These are phyloP conservation scores for Leccinum boreale DNA, from an alignment of 768 basidiomycete genomes.

Conservation along the genomic window DNA sequence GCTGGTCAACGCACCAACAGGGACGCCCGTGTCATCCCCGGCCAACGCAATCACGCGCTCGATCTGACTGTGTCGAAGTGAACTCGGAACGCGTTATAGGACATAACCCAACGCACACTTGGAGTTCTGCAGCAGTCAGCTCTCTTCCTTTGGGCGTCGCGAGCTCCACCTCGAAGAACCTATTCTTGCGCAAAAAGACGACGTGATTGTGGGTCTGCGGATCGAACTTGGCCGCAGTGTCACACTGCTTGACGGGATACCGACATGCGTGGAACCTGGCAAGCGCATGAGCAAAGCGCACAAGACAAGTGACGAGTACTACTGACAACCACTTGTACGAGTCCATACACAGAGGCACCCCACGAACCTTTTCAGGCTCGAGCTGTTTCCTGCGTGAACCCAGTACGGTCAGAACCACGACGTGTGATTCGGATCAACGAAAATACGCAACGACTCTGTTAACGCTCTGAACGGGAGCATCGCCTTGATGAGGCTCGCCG, in stretches of 20 bases:
- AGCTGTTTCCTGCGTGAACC: slow-evolving; percentile 55
- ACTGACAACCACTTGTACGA: slow-evolving; percentile 85
- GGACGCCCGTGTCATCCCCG: slow-evolving; percentile 42
- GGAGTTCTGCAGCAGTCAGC: slow-evolving; percentile 77
- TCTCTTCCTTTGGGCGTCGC: slow-evolving; percentile 60
- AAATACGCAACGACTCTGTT: slow-evolving; percentile 60
- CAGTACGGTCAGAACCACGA: background rate
- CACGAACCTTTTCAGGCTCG: slow-evolving; percentile 83
- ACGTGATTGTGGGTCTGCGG: slow-evolving; percentile 77
- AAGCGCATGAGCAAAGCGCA: background rate
- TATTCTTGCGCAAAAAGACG: slow-evolving; percentile 87
- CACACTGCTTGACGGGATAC: slow-evolving; percentile 78
- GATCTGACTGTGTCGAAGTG: slow-evolving; percentile 49
- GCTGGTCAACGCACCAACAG: slow-evolving; percentile 81
- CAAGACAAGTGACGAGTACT: background rate
- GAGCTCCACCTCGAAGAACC: slow-evolving; percentile 82
- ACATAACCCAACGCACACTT: slow-evolving; percentile 44
- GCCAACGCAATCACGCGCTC: slow-evolving; percentile 64
- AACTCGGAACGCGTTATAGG: background rate
- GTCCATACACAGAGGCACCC: slow-evolving; percentile 79
- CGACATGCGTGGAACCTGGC: slow-evolving; percentile 88
- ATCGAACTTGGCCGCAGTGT: slow-evolving; percentile 82
- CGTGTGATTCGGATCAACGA: background rate
- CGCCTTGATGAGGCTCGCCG: slow-evolving; percentile 81
- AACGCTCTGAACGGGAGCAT: slow-evolving; percentile 82